Evolutionary conservation across 768 basidiomycete species (phyloP).

Genomic region (Termitomyces sp.): DNA sequence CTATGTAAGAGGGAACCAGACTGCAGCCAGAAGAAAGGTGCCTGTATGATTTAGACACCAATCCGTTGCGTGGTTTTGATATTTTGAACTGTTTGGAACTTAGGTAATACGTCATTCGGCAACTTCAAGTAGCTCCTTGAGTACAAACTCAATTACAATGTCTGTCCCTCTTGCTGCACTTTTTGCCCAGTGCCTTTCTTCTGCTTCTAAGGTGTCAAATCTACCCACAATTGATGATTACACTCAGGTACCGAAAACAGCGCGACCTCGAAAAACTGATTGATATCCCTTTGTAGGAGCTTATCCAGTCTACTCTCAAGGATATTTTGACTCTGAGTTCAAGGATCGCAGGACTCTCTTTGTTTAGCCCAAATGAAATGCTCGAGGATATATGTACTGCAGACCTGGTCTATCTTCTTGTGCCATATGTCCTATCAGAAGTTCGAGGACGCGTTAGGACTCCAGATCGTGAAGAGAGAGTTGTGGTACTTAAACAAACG

Average conservation of each 20-base stretch:
- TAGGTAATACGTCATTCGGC: neutral
- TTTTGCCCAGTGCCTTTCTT: constrained; percentile 28
- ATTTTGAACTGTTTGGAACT: too few relatives aligned
- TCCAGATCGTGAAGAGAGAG: constrained; percentile 50
- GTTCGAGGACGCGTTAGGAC: constrained; percentile 55
- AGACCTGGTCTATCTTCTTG: constrained; percentile 70
- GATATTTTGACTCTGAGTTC: constrained; percentile 51
- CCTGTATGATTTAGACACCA: too few relatives aligned
- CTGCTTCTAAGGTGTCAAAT: constrained; percentile 32
- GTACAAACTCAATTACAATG: neutral
- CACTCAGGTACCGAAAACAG: constrained; percentile 30
- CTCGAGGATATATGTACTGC: constrained; percentile 78
- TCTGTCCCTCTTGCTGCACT: constrained; percentile 30
- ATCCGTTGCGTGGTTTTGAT: too few relatives aligned
- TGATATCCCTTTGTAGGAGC: constrained; percentile 35
- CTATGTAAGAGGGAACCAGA: too few relatives aligned
- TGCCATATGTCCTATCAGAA: constrained; percentile 65
- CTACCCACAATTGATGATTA: constrained; percentile 35
- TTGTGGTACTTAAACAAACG: constrained; percentile 46
- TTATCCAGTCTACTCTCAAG: constrained; percentile 46
- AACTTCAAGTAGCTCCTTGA: neutral
- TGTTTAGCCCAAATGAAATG: constrained; percentile 82
- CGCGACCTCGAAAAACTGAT: neutral
- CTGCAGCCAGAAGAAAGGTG: too few relatives aligned
- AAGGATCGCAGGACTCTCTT: constrained; percentile 51